Conservation (phyloP, 495 filamentous ascomycete species). For the Rhypophila decipiens region DNA sequence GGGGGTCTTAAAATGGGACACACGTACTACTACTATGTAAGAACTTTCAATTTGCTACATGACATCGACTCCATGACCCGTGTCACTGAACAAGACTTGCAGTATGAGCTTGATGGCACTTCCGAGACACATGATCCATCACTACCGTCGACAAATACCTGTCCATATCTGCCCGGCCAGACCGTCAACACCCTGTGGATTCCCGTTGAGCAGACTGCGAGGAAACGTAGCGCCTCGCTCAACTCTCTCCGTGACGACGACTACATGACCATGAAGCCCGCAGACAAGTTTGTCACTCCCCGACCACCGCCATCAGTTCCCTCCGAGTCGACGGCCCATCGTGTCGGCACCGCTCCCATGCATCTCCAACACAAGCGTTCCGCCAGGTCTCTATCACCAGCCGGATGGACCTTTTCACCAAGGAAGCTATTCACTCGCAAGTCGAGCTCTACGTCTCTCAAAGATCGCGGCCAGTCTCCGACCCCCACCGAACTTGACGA, state of each 20-base stretch:
- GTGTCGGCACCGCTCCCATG: slow-evolving; percentile 52
- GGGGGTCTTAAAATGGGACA: slow-evolving; percentile 86
- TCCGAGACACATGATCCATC: slow-evolving; percentile 65
- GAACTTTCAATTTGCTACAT: slow-evolving; percentile 23
- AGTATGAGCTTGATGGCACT: slow-evolving; percentile 77
- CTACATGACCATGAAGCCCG: slow-evolving; percentile 69
- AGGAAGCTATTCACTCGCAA: slow-evolving; percentile 37
- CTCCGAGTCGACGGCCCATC: slow-evolving; percentile 36
- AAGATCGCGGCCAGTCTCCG: slow-evolving; percentile 3
- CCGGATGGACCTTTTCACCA: slow-evolving; percentile 34
- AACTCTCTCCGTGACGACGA: slow-evolving; percentile 42
- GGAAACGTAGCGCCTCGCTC: slow-evolving; percentile 45
- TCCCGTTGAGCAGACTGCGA: slow-evolving; percentile 57
- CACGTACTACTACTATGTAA: slow-evolving; percentile 92
- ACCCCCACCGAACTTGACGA: slow-evolving; percentile 18
- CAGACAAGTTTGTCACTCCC: slow-evolving; percentile 67
- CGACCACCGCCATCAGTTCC: slow-evolving; percentile 51
- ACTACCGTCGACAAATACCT: slow-evolving; percentile 66
- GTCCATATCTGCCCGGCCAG: slow-evolving; percentile 82
- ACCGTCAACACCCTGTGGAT: slow-evolving; percentile 75
- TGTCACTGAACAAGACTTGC: slow-evolving; percentile 16
- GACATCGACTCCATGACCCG: slow-evolving; percentile 1
- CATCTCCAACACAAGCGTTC: slow-evolving; percentile 41
- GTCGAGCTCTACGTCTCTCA: slow-evolving; percentile 24
- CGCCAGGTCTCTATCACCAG: slow-evolving; percentile 43